Conservation (phyloP, 805 yeast genomes). For the Candida gorgasii region DNA sequence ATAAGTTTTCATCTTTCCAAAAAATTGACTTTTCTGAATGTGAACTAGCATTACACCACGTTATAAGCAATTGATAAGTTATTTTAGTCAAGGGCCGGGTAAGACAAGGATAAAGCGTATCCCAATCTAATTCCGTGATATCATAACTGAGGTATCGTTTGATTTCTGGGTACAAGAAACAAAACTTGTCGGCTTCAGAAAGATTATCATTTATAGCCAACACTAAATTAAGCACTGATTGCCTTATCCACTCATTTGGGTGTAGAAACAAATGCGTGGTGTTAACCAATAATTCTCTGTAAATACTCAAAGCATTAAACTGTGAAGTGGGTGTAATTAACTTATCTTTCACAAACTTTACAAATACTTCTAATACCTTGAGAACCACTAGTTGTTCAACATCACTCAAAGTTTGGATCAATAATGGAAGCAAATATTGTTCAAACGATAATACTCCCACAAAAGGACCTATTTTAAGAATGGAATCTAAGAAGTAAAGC, state of each 20-base stretch:
- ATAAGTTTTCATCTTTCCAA: constrained; percentile 57
- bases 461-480: constrained; percentile 72
- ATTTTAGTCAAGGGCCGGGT: constrained; percentile 55
- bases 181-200: constrained; percentile 76
- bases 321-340: constrained; percentile 36
- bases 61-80: constrained; percentile 11
- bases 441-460: constrained; percentile 83
- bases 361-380: constrained; percentile 54
- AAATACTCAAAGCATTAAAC: constrained; percentile 40
- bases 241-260: constrained; percentile 85
- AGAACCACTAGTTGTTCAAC: constrained; percentile 80
- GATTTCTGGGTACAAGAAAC: constrained; percentile 79
- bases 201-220: constrained; percentile 62
- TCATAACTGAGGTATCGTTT: constrained; percentile 78
- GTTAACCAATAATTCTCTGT: constrained; percentile 33
- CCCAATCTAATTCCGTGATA: constrained; percentile 65
- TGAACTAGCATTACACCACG: constrained; percentile 27
- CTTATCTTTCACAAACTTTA: constrained; percentile 28
- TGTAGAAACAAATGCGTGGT: constrained; percentile 65
- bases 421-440: constrained; percentile 81
- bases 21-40: constrained; percentile 60
- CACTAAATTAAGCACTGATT: constrained; percentile 61
- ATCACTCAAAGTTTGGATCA: constrained; percentile 81
- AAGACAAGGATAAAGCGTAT: constrained; percentile 63
- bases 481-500: constrained; percentile 67